Base-by-base conservation (phyloP, 2,329 filamentous ascomycete species). In the Fusarium zealandicum region DNA sequence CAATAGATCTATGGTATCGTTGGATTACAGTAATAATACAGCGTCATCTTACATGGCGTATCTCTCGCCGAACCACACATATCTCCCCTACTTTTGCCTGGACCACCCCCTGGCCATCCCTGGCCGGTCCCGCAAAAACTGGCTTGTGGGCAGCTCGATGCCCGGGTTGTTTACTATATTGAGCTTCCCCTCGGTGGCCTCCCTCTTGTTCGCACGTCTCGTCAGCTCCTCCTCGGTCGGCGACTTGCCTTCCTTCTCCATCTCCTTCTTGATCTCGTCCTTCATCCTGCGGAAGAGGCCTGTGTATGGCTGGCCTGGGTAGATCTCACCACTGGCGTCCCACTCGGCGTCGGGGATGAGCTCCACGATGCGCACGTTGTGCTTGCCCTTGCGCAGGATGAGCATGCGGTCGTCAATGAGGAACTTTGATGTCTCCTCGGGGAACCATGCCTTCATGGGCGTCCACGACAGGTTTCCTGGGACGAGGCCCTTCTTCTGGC, bases 351-450 rank as follows among this genome's bases (percentile, higher is more conserved):
- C 82, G 56, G 72, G 75, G 25, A 88, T 75, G 57, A 88, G 76
- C 71, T 87, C 77, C 44, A 88, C 76, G 59, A 87, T 79, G 38
- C 84, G 81, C 38, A 88, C 71, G 57, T 87, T 85, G 72, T 86
- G 81, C 74, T 86, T 87, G 61, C 85, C 85, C 67, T 80, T 84
- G 59, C 86, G 82, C 46, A 88, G 74, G 62, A 88, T 80, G 58
- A 88, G 74, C 39, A 87, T 62, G 59, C 80, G 77, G 51, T 70
- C 82, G 56, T 86, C 82, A 14, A 90, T 80, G 49, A 89, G 74
- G 65, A 81, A 89, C 49, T 84, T 82, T 52, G 77, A 67, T 1
- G 85, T 87, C 46, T 88, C 82, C 18, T 78, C 72, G 0, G 79
- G 76, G 61, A 77, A 81, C 80, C 84, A 86, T 17, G 80, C 73